These are phyloP conservation scores for Vitis amurensis DNA, from an alignment of 164 flowering plant species.

Conservation along the genomic window DNA sequence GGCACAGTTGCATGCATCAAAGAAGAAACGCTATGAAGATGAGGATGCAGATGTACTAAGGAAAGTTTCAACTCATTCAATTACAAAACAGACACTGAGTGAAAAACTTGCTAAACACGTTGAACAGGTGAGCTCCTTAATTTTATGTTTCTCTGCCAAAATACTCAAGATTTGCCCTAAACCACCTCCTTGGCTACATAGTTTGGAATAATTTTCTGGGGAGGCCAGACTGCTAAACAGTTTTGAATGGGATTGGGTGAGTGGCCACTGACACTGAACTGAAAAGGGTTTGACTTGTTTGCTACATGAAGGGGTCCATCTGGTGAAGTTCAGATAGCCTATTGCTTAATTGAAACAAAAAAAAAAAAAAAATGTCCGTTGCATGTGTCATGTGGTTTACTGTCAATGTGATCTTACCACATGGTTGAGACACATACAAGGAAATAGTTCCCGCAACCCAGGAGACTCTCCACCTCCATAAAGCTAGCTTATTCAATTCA, in stretches of 20 bases:
- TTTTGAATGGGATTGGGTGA: neutral
- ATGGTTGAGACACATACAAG: no score
- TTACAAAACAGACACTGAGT: conserved; percentile 58
- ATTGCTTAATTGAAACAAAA: no score
- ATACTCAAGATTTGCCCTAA: neutral
- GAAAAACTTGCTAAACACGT: conserved; percentile 88
- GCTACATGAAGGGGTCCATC: no score
- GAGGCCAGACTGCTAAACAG: neutral
- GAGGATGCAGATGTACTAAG: conserved; percentile 63
- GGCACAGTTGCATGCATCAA: conserved; percentile 48
- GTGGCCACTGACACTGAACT: no score
- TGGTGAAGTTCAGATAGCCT: no score
- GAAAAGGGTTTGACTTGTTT: no score
- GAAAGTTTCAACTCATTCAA: conserved; percentile 47
- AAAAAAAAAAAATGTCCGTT: no score
- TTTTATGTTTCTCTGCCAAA: neutral
- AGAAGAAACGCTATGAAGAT: conserved; percentile 54
- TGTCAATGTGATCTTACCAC: no score
- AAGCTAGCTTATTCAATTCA: no score
- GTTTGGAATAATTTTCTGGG: neutral
- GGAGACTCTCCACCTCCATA: no score
- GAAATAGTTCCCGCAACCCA: no score
- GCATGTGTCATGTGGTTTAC: no score
- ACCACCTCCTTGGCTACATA: neutral
- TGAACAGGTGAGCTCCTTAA: conserved; percentile 58